A percentile compares a stretch with the other conserved stretches of the same genome.
These are phyloP conservation scores for Massariosphaeria phaeospora DNA, from an alignment of 495 filamentous ascomycete species.

Conservation along the genomic window DNA sequence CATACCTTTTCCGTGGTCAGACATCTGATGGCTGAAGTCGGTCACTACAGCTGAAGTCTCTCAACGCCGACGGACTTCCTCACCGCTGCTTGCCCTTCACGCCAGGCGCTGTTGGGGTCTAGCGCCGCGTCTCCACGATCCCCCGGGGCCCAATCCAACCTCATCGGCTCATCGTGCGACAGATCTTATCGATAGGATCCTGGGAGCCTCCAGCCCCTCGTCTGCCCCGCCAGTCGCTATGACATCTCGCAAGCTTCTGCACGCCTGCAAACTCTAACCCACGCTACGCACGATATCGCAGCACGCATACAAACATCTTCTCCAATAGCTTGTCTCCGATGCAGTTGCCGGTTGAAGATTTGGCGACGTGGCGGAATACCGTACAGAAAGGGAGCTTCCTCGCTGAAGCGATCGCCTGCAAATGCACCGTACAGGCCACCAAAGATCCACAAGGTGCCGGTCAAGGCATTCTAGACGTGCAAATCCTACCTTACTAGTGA, in stretches of 20 bases:
- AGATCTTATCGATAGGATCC: conserved; percentile 26
- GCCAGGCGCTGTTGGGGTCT: conserved; percentile 9
- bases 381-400: background rate
- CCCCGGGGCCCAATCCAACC: conserved; percentile 4
- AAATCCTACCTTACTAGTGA: conserved; percentile 7
- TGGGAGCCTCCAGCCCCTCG: background rate
- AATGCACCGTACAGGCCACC: background rate
- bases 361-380: conserved; percentile 16
- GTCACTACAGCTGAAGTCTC: background rate
- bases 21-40: background rate
- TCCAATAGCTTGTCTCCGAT: conserved; percentile 13
- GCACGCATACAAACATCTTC: background rate
- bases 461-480: conserved; percentile 17
- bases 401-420: conserved; percentile 4
- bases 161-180: conserved; percentile 1
- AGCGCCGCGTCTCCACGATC: conserved; percentile 14
- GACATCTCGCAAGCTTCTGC: conserved; percentile 13
- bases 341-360: conserved; percentile 5
- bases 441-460: conserved; percentile 9
- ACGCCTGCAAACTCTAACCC: conserved; percentile 21
- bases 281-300: background rate
- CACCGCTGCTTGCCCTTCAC: conserved; percentile 23
- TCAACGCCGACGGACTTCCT: conserved; percentile 2
- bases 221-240: conserved; percentile 17
- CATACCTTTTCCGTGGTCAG: too few relatives aligned